Base-by-base conservation (phyloP, 2,329 filamentous ascomycete species). In the Trichoderma cornu-damae region DNA sequence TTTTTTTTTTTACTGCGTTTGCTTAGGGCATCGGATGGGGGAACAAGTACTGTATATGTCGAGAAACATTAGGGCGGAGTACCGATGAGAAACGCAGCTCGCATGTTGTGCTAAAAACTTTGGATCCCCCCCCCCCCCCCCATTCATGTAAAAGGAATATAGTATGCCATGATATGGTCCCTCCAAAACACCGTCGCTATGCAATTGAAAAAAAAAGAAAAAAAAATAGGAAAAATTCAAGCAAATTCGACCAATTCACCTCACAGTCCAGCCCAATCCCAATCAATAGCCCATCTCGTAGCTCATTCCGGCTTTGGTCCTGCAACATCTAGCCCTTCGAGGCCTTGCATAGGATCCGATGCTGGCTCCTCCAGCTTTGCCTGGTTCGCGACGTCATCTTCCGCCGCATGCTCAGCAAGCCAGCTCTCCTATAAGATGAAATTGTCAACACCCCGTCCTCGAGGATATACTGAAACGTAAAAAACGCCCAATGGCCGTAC, bases 271-370 rank as follows among this genome's bases (percentile, higher is more conserved):
- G 28, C 28, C n/a, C n/a, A n/a, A n/a, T 16, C 20, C 47, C 6
- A 37, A n/a, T 12, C 22, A 2, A 24, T 20, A 20, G 34, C 16
- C 2, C 16, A 42, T 7, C 8, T 35, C 20, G 12, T 22, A 22
- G 53, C 50, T 82, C 71, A 94, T 67, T 83, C 85, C 55, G 82
- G 87, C 72, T 89, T 92, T 11, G 94, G 94, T 7, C 95, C 95
- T 56, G 93, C 95, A 66, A 97, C 89, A 73, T 97, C 95, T 55
- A 97, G 77, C 14, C 89, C 90, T 71, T 97, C 92, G 6, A 99
- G 76, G 32, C 92, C 93, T 74, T 96, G 90, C 94, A 99, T 99
- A 3, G 93, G 90, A 74, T 97, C 91, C 65, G 87, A 83, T 1
- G 82, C 80, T 43, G 74, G 78, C 59, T 79, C 76, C 63, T 81